phyloP scores from a whole-genome alignment of 768 basidiomycete genomes.

The Termitomyces sp. region DNA sequence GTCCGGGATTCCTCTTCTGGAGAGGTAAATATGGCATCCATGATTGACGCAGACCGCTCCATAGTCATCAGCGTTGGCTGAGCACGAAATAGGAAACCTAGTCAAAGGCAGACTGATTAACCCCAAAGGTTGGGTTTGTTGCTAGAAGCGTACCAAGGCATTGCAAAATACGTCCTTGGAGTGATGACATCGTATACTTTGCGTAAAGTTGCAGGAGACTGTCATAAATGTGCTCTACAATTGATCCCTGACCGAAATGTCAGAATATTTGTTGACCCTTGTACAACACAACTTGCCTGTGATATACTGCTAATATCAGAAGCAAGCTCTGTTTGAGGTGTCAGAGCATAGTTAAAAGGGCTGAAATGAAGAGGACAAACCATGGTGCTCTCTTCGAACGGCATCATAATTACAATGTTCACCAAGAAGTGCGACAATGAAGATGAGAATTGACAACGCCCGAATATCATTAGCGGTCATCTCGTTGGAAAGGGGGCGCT shows the following conservation, averaged over 20 bases:
- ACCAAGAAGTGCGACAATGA: slow-evolving; percentile 79
- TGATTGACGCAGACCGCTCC: slow-evolving; percentile 71
- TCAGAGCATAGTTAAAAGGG: not conserved
- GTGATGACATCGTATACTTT: slow-evolving; percentile 48
- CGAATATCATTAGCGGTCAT: slow-evolving; percentile 45
- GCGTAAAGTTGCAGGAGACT: slow-evolving; percentile 68
- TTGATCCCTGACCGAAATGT: slow-evolving; percentile 40
- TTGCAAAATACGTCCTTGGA: slow-evolving; percentile 73
- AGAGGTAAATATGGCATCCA: slow-evolving; percentile 85
- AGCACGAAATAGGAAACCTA: slow-evolving; percentile 88
- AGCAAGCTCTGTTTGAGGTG: slow-evolving; percentile 36
- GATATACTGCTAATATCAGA: slow-evolving; percentile 55
- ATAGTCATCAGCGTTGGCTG: slow-evolving; percentile 89
- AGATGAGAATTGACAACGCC: slow-evolving; percentile 64
- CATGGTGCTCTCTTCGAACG: slow-evolving; percentile 53
- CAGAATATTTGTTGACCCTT: not conserved
- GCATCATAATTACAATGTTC: slow-evolving; percentile 88
- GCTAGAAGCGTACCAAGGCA: slow-evolving; percentile 62
- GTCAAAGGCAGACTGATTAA: not conserved
- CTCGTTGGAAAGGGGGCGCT: slow-evolving; percentile 32
- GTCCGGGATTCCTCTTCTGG: slow-evolving; percentile 66
- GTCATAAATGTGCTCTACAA: slow-evolving; percentile 81
- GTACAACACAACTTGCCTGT: slow-evolving; percentile 27
- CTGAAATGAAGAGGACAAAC: slow-evolving; percentile 31
- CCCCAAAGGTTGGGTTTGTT: not conserved